These are phyloP conservation scores for Physcomitrium patens DNA, from an alignment of 225 moss, liverwort and hornwort species.

Conservation along the genomic window DNA sequence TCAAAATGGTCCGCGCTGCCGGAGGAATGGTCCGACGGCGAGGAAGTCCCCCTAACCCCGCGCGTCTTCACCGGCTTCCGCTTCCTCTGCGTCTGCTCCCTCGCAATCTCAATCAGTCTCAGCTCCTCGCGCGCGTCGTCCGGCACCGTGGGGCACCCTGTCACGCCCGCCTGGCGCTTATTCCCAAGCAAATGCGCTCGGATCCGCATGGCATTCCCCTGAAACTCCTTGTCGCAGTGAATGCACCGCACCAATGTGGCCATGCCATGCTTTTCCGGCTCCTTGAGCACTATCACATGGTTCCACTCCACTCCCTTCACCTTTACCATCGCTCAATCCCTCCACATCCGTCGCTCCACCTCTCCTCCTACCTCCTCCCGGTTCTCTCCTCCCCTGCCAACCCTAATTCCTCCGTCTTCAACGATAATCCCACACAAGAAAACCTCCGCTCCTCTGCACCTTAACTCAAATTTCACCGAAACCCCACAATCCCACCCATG, in stretches of 20 bases:
- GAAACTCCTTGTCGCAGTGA: constrained; percentile 67
- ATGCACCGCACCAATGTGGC: constrained; percentile 61
- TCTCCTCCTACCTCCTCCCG: too few relatives aligned
- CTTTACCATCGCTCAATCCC: constrained; percentile 52
- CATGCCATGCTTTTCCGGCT: constrained; percentile 74
- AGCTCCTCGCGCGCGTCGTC: constrained; percentile 66
- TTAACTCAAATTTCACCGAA: too few relatives aligned
- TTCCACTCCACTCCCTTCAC: constrained; percentile 69
- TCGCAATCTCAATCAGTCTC: constrained; percentile 53
- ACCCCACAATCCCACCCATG: too few relatives aligned
- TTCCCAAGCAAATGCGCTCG: constrained; percentile 65
- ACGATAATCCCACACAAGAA: too few relatives aligned
- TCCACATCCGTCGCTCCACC: not conserved
- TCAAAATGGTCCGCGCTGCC: constrained; percentile 61
- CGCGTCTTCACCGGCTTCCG: constrained; percentile 44
- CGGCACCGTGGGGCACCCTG: constrained; percentile 60
- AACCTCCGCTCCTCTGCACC: too few relatives aligned
- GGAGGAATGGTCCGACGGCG: constrained; percentile 55
- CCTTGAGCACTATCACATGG: constrained; percentile 64
- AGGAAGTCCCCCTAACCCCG: constrained; percentile 36
- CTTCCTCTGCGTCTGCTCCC: constrained; percentile 59
- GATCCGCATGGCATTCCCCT: constrained; percentile 72
- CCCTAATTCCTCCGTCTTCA: too few relatives aligned
- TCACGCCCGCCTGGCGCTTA: constrained; percentile 66
- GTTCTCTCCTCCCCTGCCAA: too few relatives aligned